phyloP scores from a whole-genome alignment of 140 eudicot genomes.

The Cichorium intybus region DNA sequence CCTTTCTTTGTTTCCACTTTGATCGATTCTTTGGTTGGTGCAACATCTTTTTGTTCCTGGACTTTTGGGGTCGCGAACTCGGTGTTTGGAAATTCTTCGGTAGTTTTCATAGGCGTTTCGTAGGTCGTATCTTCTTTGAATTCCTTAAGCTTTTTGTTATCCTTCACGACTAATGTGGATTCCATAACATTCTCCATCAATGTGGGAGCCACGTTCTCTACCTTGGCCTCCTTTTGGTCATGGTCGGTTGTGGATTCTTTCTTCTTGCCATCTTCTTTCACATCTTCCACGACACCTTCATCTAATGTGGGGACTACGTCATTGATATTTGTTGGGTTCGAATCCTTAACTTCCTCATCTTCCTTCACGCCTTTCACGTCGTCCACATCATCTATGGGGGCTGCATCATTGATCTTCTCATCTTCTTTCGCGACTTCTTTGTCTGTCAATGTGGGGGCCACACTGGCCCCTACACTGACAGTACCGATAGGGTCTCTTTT shows the following conservation, averaged over 20 bases:
- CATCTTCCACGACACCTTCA: not conserved
- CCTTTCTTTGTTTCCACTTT: constrained; percentile 30
- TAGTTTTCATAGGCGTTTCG: constrained; percentile 8
- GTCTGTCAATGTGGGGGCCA: not conserved
- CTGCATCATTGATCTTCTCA: constrained; percentile 11
- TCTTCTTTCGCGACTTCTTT: not conserved
- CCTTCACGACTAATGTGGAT: constrained; percentile 13
- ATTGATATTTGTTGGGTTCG: not conserved
- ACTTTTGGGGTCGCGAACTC: constrained; percentile 1
- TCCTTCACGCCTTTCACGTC: not conserved
- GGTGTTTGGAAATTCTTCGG: not conserved
- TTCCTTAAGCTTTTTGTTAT: constrained; percentile 4
- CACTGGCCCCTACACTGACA: not conserved
- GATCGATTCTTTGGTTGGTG: constrained; percentile 5
- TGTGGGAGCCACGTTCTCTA: constrained; percentile 8
- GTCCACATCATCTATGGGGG: not conserved
- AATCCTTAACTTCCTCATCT: constrained; percentile 17
- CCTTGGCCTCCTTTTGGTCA: constrained; percentile 1
- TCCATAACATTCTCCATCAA: constrained; percentile 13
- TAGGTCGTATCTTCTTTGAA: constrained; percentile 5
- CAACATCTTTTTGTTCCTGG: constrained; percentile 19
- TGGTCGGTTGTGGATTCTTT: constrained; percentile 12
- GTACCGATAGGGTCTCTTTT: constrained; percentile 12
- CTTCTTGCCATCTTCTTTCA: constrained; percentile 17
- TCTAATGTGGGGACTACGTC: constrained; percentile 1